These are phyloP conservation scores for Blastobotrys attinorum DNA, from an alignment of 805 yeast genomes.

Conservation along the genomic window DNA sequence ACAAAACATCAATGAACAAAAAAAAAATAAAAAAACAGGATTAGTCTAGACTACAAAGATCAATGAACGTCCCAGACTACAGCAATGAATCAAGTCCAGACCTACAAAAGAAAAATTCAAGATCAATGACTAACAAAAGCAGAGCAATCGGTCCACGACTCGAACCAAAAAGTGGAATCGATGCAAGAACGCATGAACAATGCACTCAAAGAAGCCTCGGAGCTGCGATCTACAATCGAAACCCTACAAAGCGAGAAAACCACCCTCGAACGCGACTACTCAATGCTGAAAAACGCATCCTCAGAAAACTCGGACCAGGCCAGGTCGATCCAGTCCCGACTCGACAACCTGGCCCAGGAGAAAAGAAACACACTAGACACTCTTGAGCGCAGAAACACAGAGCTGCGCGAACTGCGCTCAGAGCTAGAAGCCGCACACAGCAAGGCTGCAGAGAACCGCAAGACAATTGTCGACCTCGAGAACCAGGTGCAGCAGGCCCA, in stretches of 20 bases:
- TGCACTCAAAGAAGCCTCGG: constrained; percentile 13
- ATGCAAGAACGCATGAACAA: constrained; percentile 6
- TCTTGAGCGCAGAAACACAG: constrained; percentile 24
- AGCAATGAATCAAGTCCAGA: too few species aligned
- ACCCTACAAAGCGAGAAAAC: constrained; percentile 33
- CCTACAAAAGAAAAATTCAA: too few species aligned
- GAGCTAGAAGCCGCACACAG: constrained; percentile 34
- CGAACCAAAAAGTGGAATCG: constrained; percentile 7
- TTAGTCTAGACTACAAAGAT: too few species aligned
- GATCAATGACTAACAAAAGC: background rate
- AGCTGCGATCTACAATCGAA: constrained; percentile 33
- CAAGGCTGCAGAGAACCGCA: constrained; percentile 33
- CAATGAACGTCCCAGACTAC: too few species aligned
- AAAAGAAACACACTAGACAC: constrained; percentile 23
- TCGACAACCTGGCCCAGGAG: constrained; percentile 19
- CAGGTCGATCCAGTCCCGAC: constrained; percentile 13
- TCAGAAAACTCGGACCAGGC: constrained; percentile 6
- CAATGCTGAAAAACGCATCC: constrained; percentile 7
- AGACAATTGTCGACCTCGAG: constrained; percentile 34
- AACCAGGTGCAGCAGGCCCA: constrained; percentile 30
- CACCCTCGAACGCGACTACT: constrained; percentile 32
- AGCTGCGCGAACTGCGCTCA: constrained; percentile 25
- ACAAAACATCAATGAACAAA: too few species aligned
- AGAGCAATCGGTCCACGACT: constrained; percentile 13
- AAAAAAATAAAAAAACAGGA: background rate